Evolutionary conservation across 148 eudicot species (phyloP).

Genomic region (Vaccinium vitisidaea): DNA sequence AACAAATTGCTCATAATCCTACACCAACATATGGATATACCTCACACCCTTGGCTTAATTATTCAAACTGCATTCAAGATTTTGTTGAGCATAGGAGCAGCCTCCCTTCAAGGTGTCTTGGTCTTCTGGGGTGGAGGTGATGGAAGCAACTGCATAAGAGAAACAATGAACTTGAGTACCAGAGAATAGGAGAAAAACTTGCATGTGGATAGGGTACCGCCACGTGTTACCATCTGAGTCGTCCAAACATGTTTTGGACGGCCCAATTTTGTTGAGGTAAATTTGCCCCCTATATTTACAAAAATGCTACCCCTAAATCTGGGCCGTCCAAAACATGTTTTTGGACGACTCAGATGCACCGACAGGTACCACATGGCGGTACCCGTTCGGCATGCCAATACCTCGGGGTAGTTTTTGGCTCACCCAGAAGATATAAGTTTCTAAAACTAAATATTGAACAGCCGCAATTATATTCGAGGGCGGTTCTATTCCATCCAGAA

Average conservation of each 20-base stretch:
- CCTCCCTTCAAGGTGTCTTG: slow-evolving; percentile 46
- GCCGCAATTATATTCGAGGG: background rate
- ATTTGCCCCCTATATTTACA: too few relatives aligned
- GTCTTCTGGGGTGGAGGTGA: slow-evolving; percentile 48
- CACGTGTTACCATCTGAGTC: too few relatives aligned
- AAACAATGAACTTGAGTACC: background rate
- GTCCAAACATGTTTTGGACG: too few relatives aligned
- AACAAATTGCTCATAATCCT: slow-evolving; percentile 15
- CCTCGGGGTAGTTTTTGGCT: background rate
- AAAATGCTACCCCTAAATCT: too few relatives aligned
- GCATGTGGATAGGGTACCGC: too few relatives aligned
- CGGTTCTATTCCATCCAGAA: background rate
- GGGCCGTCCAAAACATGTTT: too few relatives aligned
- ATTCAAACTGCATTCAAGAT: slow-evolving; percentile 18
- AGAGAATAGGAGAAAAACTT: background rate
- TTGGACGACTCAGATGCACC: too few relatives aligned
- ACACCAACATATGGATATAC: slow-evolving; percentile 19
- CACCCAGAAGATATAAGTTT: background rate
- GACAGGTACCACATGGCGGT: too few relatives aligned
- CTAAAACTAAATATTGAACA: background rate
- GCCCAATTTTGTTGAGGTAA: too few relatives aligned
- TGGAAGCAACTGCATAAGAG: slow-evolving; percentile 64
- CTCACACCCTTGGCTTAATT: slow-evolving; percentile 23
- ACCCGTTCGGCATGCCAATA: background rate
- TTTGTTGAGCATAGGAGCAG: slow-evolving; percentile 10